Base-by-base conservation (phyloP, 106 monocot genomes). In the Allium fistulosum region DNA sequence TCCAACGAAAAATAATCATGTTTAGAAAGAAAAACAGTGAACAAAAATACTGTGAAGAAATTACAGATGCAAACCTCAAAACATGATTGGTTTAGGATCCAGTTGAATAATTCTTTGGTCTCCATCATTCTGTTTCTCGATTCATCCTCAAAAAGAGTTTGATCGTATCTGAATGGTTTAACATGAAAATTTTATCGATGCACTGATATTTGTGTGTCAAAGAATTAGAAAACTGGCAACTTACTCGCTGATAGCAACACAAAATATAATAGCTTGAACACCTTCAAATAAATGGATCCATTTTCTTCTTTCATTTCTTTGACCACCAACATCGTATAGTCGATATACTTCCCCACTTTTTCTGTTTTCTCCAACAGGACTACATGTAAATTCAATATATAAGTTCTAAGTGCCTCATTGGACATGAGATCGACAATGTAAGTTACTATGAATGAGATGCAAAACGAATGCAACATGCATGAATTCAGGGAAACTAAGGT, bases 241-340 rank as follows among this genome's bases (percentile, higher is more conserved):
- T 88, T 91, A 99, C 99, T 99, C 99, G 83, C 92, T 99, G 59
- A 99, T 92, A 53, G 99, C 89, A 69, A 85, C 93, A 87, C 99
- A 99, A 57, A 99, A 99, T 58, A 99, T 99, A 50, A 99, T 85
- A 70, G 99, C 89, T 22, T 78, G 84, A 66, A 99, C 99, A 66
- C 93, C 99, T 85, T 99, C 99, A 87, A 99, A 99, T 46, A 99
- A 75, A 87, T 99, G 99, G 67, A 99, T 99, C 99, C 99, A 99
- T 60, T 93, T 99, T 68, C 99, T 90, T 65, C 99, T 84, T 77
- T 99, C 99, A 77, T 99, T 99, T 79, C 81, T 87, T 70, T 99
- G 99, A 9, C 99, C 93, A 51, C 99, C 99, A 59, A 93, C 99
- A 80, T 99, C 99, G 76, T 80, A 99, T 11, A 99, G 69, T 67